phyloP scores from a whole-genome alignment of 805 yeast genomes.

The Teunomyces kruisii region DNA sequence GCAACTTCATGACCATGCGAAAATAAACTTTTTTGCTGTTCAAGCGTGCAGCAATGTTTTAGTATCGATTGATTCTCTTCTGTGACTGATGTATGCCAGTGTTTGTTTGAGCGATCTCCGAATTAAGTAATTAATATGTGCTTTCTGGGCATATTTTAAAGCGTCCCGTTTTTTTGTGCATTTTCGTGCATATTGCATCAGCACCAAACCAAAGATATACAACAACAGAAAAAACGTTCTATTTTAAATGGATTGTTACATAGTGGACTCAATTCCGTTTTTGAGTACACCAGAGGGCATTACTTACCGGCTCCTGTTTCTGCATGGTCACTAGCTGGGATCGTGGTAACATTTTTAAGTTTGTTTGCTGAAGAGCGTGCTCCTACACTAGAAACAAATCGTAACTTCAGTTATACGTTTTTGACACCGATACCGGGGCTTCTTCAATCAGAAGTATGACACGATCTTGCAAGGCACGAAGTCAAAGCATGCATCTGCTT shows the following conservation, averaged over 20 bases:
- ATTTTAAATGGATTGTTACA: neutral
- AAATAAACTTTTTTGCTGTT: neutral
- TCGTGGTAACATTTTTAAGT: neutral
- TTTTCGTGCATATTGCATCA: neutral
- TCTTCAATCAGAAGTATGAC: neutral
- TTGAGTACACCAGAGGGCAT: neutral
- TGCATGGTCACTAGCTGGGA: neutral
- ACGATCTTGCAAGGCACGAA: conserved; percentile 1
- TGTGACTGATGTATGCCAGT: neutral
- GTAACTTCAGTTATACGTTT: neutral
- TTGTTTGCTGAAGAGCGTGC: neutral
- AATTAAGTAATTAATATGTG: neutral
- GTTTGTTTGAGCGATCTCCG: conserved; percentile 2
- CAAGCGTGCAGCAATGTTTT: neutral
- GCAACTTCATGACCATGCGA: neutral
- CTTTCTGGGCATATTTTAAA: conserved; percentile 1
- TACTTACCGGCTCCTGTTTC: neutral
- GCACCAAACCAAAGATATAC: neutral
- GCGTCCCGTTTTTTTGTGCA: neutral
- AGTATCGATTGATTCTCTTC: conserved; percentile 1
- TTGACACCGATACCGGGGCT: neutral
- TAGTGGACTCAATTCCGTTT: conserved; percentile 1
- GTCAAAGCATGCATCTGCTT: conserved; percentile 1
- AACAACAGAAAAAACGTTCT: neutral
- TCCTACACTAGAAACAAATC: neutral